These are phyloP conservation scores for Hanseniaspora taiwanica DNA, from an alignment of 805 yeast species.

Conservation along the genomic window DNA sequence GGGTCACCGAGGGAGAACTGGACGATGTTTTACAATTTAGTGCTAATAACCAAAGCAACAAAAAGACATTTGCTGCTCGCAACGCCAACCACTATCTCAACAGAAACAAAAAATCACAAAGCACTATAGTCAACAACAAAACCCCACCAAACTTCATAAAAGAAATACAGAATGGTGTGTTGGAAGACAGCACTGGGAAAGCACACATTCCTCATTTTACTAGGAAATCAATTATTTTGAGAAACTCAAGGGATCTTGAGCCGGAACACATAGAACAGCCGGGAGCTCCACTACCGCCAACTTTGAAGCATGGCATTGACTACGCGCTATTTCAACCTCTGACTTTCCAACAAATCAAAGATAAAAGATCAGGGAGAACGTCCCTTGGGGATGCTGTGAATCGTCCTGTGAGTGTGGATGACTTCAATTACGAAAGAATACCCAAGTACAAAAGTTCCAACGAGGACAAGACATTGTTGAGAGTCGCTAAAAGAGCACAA, in stretches of 20 bases:
- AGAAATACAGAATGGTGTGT: not conserved
- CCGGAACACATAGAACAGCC: not conserved
- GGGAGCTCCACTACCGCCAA: slow-evolving; percentile 27
- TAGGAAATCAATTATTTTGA: not conserved
- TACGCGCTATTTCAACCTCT: slow-evolving; percentile 62
- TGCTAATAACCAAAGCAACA: not conserved
- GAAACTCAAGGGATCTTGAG: not conserved
- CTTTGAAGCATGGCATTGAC: slow-evolving; percentile 51
- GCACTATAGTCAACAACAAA: not conserved
- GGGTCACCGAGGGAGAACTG: too few species aligned
- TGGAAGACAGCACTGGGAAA: not conserved
- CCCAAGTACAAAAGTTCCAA: slow-evolving; percentile 53
- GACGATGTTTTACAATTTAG: too few species aligned
- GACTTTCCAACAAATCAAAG: slow-evolving; percentile 64
- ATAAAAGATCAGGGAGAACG: slow-evolving; percentile 60
- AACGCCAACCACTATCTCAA: too few species aligned
- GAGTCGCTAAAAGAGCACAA: slow-evolving; percentile 28
- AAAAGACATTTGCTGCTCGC: not conserved
- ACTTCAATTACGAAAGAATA: slow-evolving; percentile 49
- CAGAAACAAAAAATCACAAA: not conserved
- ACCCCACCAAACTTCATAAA: not conserved
- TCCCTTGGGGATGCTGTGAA: slow-evolving; percentile 54
- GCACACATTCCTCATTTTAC: too few species aligned
- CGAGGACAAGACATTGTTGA: slow-evolving; percentile 40
- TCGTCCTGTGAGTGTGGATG: slow-evolving; percentile 45